Conservation (phyloP, 2,329 filamentous ascomycete genomes). For the Simplicillium sp. region DNA sequence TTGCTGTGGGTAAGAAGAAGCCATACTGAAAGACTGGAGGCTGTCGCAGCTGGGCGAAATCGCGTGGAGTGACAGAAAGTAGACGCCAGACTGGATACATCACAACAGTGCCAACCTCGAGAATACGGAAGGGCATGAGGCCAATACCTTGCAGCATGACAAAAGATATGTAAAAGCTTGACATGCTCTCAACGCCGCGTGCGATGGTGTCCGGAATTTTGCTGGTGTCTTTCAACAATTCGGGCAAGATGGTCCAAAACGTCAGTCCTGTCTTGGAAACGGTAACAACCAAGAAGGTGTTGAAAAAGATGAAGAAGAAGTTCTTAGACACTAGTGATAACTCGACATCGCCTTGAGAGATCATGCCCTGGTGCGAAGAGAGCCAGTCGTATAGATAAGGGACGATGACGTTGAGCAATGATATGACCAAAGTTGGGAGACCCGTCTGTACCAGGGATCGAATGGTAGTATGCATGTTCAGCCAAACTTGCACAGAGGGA, state of each 20-base stretch:
- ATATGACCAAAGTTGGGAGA: conserved; percentile 75
- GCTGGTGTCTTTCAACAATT: conserved; percentile 70
- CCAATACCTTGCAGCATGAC: conserved; percentile 92
- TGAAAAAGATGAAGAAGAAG: conserved; percentile 99
- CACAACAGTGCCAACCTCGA: conserved; percentile 79
- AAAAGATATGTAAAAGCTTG: conserved; percentile 85
- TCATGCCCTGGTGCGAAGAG: conserved; percentile 85
- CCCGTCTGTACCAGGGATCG: conserved; percentile 78
- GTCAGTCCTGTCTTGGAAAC: conserved; percentile 74
- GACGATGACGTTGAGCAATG: conserved; percentile 78
- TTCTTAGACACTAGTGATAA: conserved; percentile 95
- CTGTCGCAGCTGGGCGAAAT: conserved; percentile 71
- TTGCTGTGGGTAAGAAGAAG: conserved; percentile 86
- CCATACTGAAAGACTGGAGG: conserved; percentile 91
- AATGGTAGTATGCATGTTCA: conserved; percentile 60
- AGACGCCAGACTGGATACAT: conserved; percentile 75
- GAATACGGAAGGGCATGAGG: conserved; percentile 80
- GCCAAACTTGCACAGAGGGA: conserved; percentile 57
- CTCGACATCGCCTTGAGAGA: conserved; percentile 89
- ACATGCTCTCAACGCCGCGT: conserved; percentile 61
- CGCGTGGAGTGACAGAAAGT: conserved; percentile 76
- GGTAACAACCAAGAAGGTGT: conserved; percentile 93
- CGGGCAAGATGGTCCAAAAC: conserved; percentile 62
- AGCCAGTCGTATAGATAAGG: conserved; percentile 94
- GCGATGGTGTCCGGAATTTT: conserved; percentile 70